Base-by-base conservation (phyloP, 495 filamentous ascomycete genomes). In the Rhizodiscina lignyota region DNA sequence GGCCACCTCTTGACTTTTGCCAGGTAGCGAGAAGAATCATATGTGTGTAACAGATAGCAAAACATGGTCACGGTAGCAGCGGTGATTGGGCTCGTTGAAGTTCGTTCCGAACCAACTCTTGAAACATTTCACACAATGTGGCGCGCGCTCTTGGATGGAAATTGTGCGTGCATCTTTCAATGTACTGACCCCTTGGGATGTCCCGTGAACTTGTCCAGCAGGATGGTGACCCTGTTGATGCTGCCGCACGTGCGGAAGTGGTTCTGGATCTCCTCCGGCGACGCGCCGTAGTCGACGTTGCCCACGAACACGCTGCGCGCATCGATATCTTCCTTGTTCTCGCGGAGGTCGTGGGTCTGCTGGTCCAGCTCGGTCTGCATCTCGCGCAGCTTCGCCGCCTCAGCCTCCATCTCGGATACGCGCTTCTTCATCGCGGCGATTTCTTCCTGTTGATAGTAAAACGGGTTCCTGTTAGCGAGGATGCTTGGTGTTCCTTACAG, bases 391-490 rank as follows among this genome's bases (percentile, higher is more conserved):
- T 94, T 96, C 6, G 83, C 80, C 10, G 91, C 91, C 60, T 99
- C 79, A 45, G 84, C 86, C 58, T 99, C 91, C 91, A 99, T 99
- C 62, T 99, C 91, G 41, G 85, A 83, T 21, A 99, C 87, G 49
- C 89, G 78, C 49, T 74, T 74, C 67, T 99, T 99, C 91, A 99
- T 96, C 34, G 83, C 86, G 18, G 77, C 75, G 52, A 99, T 96
- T 55, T 99, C 91, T 60, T 96, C 81, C 79, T 84, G 21, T 12
- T 5, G 21, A 18, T 33, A 11, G 8, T 33, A 8, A 18, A 11
- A 33, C n/a, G n/a, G n/a, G n/a, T n/a, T n/a, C n/a, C n/a, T n/a
- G n/a, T n/a, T n/a, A n/a, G n/a, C n/a, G n/a, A n/a, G n/a, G n/a
- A n/a, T n/a, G n/a, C n/a, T n/a, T n/a, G n/a, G n/a, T n/a, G n/a